Base-by-base conservation (phyloP, 2,329 filamentous ascomycete genomes). In the Magnaporthiopsis rhizophila region DNA sequence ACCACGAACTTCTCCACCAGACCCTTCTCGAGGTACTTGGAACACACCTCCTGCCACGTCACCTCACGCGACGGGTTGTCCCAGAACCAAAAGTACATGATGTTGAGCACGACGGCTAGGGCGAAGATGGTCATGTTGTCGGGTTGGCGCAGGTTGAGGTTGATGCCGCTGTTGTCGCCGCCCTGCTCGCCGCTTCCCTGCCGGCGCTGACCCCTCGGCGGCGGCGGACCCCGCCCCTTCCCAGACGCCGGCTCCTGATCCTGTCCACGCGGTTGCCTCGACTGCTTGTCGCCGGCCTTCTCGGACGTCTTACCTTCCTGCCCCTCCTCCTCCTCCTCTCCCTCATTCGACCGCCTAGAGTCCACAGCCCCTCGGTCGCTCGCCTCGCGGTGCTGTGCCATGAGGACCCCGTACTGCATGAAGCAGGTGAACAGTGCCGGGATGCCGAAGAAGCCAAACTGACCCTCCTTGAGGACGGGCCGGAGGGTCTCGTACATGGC, bases 21-120 rank as follows among this genome's bases (percentile, higher is more conserved):
- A 9, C 95, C 95, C 81, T 96, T 97, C 78, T 97, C 92, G 66
- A 99, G 82, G 81, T 97, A 98, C 38, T 92, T 95, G 70, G 87
- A 93, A 67, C 91, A 84, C 78, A 99, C 91, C 78, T 99, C 95
- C 78, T 99, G 93, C 91, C 92, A 99, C 64, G 95, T 98, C 65
- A 99, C 60, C 74, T 99, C 94, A 72, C 87, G 74, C 13, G 73
- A 73, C 50, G 78, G 77, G 68, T 81, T 79, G 62, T 72, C 70
- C 28, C 77, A 76, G 67, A 80, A 78, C 32, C 80, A 69, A 67
- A 77, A 77, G 63, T 74, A 74, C 62, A 78, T 75, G 63, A 80
- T 67, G 32, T 34, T 45, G 32, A 59, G 28, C 7, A 24, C 53
- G 32, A 59, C 53, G 15, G 38, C 57, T 12, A 45, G 24, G 9